Percentiles rank a stretch among this genome's conserved stretches.
Conservation (phyloP, 805 yeast species). For the Yarrowia sp. region DNA sequence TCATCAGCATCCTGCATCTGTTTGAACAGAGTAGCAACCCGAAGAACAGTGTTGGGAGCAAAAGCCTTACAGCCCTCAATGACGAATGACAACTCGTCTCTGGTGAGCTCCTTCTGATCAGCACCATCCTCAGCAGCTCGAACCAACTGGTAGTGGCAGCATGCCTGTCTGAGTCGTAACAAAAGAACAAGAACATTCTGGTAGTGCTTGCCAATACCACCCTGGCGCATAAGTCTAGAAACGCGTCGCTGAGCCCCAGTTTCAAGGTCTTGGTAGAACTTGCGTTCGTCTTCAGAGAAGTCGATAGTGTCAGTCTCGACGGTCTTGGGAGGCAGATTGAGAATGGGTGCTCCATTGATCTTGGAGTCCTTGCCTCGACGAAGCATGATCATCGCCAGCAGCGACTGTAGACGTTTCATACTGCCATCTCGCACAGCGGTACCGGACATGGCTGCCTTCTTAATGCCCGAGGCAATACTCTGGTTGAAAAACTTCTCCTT, state of each 20-base stretch:
- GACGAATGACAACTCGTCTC: neutral
- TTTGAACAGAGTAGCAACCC: neutral
- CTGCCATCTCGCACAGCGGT: neutral
- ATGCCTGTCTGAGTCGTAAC: conserved; percentile 41
- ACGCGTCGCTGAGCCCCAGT: conserved; percentile 32
- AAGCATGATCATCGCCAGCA: conserved; percentile 39
- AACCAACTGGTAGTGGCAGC: conserved; percentile 35
- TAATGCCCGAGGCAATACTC: neutral
- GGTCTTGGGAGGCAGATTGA: conserved; percentile 32
- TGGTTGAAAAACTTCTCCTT: neutral
- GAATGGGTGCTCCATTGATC: conserved; percentile 25
- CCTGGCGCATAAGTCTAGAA: conserved; percentile 34
- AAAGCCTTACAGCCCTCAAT: conserved; percentile 8
- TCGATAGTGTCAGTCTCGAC: conserved; percentile 31
- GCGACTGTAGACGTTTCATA: conserved; percentile 2
- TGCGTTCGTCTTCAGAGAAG: conserved; percentile 35
- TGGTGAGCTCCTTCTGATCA: neutral
- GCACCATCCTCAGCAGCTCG: neutral
- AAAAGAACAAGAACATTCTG: conserved; percentile 36
- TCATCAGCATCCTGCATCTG: conserved; percentile 23
- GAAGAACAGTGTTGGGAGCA: conserved; percentile 9
- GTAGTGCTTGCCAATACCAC: conserved; percentile 30
- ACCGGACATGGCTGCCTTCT: conserved; percentile 22
- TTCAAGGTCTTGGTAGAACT: conserved; percentile 44
- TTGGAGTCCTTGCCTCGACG: conserved; percentile 46